Base-by-base conservation (phyloP, 805 yeast species). In the Metschnikowia borealis region DNA sequence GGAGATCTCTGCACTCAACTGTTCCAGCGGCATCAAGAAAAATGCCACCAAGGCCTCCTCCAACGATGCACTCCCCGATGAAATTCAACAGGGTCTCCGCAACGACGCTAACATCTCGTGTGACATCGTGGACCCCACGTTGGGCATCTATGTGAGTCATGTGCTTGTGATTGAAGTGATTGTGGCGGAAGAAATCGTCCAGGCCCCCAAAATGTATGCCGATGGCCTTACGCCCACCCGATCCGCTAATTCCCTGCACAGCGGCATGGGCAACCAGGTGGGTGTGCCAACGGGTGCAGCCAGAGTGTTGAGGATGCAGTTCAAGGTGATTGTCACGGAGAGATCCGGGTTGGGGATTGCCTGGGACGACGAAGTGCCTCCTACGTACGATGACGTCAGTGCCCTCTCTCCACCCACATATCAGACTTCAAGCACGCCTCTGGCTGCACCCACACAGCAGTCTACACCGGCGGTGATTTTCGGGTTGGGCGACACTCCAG, bases 341-440 rank as follows among this genome's bases (percentile, higher is more conserved):
- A 76, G 98, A 52, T 85, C 96, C 0, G 99, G 99, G 0, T 75
- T 94, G 38, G 99, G 99, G 4, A 89, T 94, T 31, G 87, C 97
- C 0, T 94, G 99, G 98, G 97, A 92, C 67, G 97, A 92, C 63
- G 99, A 94, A 67, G 98, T 95, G 15, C 99, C 99, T 2, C 99
- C 99, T 1, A 87, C 90, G 18, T 94, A 94, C 62, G 89, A 82
- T 48, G 92, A 89, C 57, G 90, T 94, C 18, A 75, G 82, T 29
- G 82, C 95, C 0, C 74, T 89, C 39, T 82, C 91, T 20, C 99
- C 99, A 0, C 99, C 99, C 1, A 81, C 83, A 2, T 92, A 94
- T 55, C 58, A 58, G n/a, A 75, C 55, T 45, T 68, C 63, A 14
- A 66, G 48, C 14, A 57, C 56, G 7, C 78, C 79, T 33, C 60